A percentile compares a stretch with the other conserved stretches of the same genome.
phyloP scores from a whole-genome alignment of 305 asterid species.

The Rubia peregrina region DNA sequence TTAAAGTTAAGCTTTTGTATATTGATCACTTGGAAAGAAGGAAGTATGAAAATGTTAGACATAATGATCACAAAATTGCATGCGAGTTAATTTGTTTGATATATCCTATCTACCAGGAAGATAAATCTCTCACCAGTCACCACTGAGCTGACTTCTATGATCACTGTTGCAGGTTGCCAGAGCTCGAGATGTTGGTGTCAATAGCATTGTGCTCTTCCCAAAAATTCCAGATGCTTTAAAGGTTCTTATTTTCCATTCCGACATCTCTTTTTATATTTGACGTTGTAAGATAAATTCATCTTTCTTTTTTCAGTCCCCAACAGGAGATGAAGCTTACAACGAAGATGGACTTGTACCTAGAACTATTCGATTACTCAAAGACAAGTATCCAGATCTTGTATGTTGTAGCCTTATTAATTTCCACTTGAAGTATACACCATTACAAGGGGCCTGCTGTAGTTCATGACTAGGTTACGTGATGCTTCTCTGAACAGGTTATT shows the following conservation, averaged over 20 bases:
- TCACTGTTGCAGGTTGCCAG: slow-evolving; percentile 56
- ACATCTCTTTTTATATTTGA: neutral
- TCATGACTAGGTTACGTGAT: neutral
- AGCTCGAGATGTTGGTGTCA: slow-evolving; percentile 95
- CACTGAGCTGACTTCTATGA: slow-evolving; percentile 3
- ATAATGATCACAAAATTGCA: neutral
- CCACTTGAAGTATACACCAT: neutral
- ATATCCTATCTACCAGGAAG: neutral
- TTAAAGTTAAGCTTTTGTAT: neutral
- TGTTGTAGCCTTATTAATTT: slow-evolving; percentile 21
- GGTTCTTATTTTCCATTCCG: slow-evolving; percentile 34
- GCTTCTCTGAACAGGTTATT: slow-evolving; percentile 46
- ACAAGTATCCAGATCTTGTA: slow-evolving; percentile 94
- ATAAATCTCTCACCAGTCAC: neutral
- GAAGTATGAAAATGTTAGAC: neutral
- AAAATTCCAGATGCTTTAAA: slow-evolving; percentile 94
- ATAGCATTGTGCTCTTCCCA: slow-evolving; percentile 95
- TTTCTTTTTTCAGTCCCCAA: slow-evolving; percentile 44
- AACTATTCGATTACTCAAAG: slow-evolving; percentile 78
- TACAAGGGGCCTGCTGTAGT: neutral
- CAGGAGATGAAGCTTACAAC: slow-evolving; percentile 93
- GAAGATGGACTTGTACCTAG: slow-evolving; percentile 89
- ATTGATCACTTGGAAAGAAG: neutral
- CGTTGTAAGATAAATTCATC: slow-evolving; percentile 10
- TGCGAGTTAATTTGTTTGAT: neutral